These are phyloP conservation scores for Tricholoma sp. DNA, from an alignment of 768 basidiomycete genomes.

Conservation along the genomic window DNA sequence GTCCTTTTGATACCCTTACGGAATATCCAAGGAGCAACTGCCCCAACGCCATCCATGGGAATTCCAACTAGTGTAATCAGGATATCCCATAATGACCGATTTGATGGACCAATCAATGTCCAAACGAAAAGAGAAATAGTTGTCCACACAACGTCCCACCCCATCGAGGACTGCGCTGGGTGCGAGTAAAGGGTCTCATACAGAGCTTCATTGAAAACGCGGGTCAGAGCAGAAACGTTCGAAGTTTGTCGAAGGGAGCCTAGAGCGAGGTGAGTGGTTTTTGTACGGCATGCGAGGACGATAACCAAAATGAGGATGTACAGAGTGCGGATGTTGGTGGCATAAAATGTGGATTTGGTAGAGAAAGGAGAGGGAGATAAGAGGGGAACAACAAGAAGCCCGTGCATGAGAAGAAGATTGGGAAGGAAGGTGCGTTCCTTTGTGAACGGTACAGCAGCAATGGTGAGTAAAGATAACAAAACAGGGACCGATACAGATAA, in stretches of 20 bases:
- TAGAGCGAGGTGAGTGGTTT: background rate
- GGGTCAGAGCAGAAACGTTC: conserved; percentile 15
- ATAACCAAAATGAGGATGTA: background rate
- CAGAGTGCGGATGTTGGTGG: conserved; percentile 8
- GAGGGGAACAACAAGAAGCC: conserved; percentile 49
- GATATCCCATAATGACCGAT: background rate
- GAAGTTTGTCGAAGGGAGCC: background rate
- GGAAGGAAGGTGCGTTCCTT: conserved; percentile 40
- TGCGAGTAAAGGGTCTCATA: conserved; percentile 41
- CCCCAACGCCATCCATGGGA: conserved; percentile 2
- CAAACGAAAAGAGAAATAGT: conserved; percentile 36
- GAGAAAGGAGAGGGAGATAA: conserved; percentile 14
- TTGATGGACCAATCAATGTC: conserved; percentile 12
- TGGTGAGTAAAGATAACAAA: conserved; percentile 38
- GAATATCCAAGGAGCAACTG: conserved; percentile 9
- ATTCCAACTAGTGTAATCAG: background rate
- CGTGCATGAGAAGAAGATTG: conserved; percentile 60
- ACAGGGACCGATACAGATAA: conserved; percentile 36
- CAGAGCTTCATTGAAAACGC: conserved; percentile 11
- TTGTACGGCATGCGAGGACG: background rate
- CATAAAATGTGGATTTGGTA: conserved; percentile 18
- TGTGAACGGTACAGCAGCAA: conserved; percentile 40
- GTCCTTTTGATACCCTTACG: background rate
- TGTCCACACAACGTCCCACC: conserved; percentile 63
- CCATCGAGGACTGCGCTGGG: conserved; percentile 61